Evolutionary conservation across 257 asterid genomes (phyloP).

Genomic region (Voacanga thouarsii): DNA sequence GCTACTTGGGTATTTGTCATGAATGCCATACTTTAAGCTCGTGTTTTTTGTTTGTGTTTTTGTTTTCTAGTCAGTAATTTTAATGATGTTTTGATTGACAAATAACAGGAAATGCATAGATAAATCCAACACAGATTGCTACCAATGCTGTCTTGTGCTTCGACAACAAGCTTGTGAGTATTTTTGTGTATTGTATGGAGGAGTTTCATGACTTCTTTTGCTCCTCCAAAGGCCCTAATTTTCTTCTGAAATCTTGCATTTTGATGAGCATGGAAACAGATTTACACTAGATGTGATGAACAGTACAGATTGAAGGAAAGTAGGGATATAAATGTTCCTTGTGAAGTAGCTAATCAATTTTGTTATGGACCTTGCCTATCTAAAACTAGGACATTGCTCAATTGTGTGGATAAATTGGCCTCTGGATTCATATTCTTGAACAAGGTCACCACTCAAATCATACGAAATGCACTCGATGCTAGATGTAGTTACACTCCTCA

Average conservation of each 20-base stretch:
- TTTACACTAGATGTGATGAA: slow-evolving; percentile 13
- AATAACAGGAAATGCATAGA: slow-evolving; percentile 17
- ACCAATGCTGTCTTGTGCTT: slow-evolving; percentile 13
- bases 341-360: slow-evolving; percentile 14
- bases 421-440: slow-evolving; percentile 18
- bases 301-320: slow-evolving; percentile 6
- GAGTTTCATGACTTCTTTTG: not conserved
- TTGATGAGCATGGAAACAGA: slow-evolving; percentile 13
- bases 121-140: slow-evolving; percentile 10
- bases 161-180: slow-evolving; percentile 16
- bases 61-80: too few species aligned
- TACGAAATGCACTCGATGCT: slow-evolving; percentile 6
- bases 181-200: not conserved
- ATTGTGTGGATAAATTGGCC: slow-evolving; percentile 12
- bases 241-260: not conserved
- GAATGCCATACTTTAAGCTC: too few species aligned
- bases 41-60: too few species aligned
- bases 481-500: slow-evolving; percentile 16
- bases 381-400: slow-evolving; percentile 14
- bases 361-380: slow-evolving; percentile 21
- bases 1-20: slow-evolving; percentile 7
- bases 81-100: not conserved
- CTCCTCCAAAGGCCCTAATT: not conserved
- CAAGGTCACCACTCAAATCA: slow-evolving; percentile 11
- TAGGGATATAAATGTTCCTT: slow-evolving; percentile 19